A percentile compares a stretch with the other conserved stretches of the same genome.
These are phyloP conservation scores for Magnaporthiopsis incrustans DNA, from an alignment of 2,329 filamentous ascomycete species.

Conservation along the genomic window DNA sequence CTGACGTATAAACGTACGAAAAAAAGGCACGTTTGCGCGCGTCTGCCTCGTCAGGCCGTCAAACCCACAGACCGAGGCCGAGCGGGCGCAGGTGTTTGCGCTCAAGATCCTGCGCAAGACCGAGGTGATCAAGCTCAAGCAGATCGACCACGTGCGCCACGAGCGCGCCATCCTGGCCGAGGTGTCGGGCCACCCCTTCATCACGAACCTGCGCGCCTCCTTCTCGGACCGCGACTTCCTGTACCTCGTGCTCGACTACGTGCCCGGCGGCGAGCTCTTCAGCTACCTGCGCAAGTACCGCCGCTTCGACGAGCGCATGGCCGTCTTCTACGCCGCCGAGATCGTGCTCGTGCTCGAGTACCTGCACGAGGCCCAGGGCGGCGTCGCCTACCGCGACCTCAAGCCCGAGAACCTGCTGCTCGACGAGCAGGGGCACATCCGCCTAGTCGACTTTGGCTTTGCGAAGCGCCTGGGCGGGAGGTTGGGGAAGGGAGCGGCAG, in stretches of 20 bases:
- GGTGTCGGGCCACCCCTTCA: constrained; percentile 75
- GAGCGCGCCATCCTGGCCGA: constrained; percentile 72
- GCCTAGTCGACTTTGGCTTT: constrained; percentile 79
- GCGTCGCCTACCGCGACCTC: constrained; percentile 71
- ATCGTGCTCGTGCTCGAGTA: constrained; percentile 77
- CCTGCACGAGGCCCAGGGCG: constrained; percentile 69
- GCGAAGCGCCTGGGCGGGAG: constrained; percentile 64
- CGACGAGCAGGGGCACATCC: constrained; percentile 70
- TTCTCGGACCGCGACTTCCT: constrained; percentile 73
- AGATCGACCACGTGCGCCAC: constrained; percentile 79
- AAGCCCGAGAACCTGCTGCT: constrained; percentile 79
- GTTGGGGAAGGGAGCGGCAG: background rate
- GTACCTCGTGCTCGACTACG: constrained; percentile 78
- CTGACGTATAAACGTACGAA: background rate
- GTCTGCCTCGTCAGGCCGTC: constrained; percentile 69
- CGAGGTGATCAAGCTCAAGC: constrained; percentile 72
- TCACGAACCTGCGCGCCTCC: constrained; percentile 68
- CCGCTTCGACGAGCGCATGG: constrained; percentile 70
- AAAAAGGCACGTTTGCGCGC: constrained; percentile 67
- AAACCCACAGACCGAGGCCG: constrained; percentile 35
- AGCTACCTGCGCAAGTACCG: constrained; percentile 71
- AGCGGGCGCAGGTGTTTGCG: constrained; percentile 63
- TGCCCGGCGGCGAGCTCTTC: constrained; percentile 78
- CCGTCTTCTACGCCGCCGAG: constrained; percentile 76
- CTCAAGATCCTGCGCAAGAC: constrained; percentile 71